Base-by-base conservation (phyloP, 2,329 filamentous ascomycete genomes). In the Venturia aucupariae region DNA sequence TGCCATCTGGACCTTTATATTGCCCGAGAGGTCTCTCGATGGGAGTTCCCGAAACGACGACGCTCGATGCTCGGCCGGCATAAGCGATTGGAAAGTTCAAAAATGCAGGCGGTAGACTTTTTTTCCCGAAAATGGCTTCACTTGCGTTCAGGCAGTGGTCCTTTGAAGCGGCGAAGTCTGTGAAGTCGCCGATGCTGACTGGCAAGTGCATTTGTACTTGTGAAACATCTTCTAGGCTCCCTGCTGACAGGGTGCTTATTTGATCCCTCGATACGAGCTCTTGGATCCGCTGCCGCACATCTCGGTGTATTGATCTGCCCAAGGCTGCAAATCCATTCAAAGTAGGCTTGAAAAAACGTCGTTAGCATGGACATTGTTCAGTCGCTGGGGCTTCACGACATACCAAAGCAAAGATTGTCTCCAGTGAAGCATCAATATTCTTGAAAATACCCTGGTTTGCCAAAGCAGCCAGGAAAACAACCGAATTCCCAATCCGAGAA, bases 141-240 rank as follows among this genome's bases (percentile, higher is more conserved):
- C 75, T 73, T 22, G 79, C 81, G 57, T 85, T 85, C 60, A 78
- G 75, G 35, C 80, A 77, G 66, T 85, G 83, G 55, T 83, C 78
- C 10, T 78, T 73, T 0, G 79, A 82, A 64, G 80, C 83, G 1
- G 79, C 82, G 71, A 84, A 85, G 70, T 86, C 85, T 55, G 77
- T 82, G 69, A 85, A 87, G 42, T 82, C 84, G 4, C 77, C 77
- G 22, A 85, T 79, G 3, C 75, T 71, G 44, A 88, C 72, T 0
- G 85, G 86, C 0, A 87, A 69, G 68, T 86, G 81, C 67, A 84
- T 72, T 51, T 51, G 5, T 24, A 51, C 46, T 51, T 30, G 8
- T 27, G 22, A 10, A 15, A 51, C 13, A 30, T 51, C 24, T 30
- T 51, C 7, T 51, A 30, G 30, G 13, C 22, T 51, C 22, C 22